These are phyloP conservation scores for Nicotiana undulata DNA, from an alignment of 257 asterid species.

Conservation along the genomic window DNA sequence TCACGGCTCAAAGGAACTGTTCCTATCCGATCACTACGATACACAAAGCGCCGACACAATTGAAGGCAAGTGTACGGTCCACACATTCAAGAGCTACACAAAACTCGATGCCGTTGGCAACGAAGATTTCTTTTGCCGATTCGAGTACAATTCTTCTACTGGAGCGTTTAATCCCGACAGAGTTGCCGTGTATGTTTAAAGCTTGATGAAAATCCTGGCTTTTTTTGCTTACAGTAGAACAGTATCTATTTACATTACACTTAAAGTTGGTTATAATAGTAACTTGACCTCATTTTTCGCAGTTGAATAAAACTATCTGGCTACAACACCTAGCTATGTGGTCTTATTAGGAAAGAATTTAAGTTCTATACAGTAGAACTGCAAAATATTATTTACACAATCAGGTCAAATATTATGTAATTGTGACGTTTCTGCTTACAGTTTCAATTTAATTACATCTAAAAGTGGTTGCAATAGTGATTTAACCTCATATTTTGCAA, in stretches of 20 bases:
- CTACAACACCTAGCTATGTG: no score
- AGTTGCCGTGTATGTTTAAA: conserved; percentile 79
- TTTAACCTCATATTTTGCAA: no score
- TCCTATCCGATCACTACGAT: conserved; percentile 86
- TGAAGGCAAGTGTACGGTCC: conserved; percentile 87
- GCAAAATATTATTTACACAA: no score
- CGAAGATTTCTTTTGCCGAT: conserved; percentile 90
- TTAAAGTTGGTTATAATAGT: neutral
- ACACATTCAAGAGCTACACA: conserved; percentile 75
- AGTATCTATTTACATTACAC: neutral
- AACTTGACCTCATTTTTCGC: no score
- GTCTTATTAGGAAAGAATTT: no score
- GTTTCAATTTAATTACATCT: neutral
- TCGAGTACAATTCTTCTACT: conserved; percentile 78
- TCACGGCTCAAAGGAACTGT: conserved; percentile 88
- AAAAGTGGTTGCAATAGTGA: no score
- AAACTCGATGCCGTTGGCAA: conserved; percentile 88
- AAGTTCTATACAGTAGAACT: no score
- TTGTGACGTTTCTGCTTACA: neutral
- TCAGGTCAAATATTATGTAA: no score
- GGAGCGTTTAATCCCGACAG: conserved; percentile 92
- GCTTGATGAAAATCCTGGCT: neutral
- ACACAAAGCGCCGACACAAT: conserved; percentile 81
- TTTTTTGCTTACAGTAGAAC: neutral
- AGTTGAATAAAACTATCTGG: no score